Evolutionary conservation across 768 basidiomycete species (phyloP), one percentile per base, ranked within the genome.

Genomic region (Kwoniella pini): DNA sequence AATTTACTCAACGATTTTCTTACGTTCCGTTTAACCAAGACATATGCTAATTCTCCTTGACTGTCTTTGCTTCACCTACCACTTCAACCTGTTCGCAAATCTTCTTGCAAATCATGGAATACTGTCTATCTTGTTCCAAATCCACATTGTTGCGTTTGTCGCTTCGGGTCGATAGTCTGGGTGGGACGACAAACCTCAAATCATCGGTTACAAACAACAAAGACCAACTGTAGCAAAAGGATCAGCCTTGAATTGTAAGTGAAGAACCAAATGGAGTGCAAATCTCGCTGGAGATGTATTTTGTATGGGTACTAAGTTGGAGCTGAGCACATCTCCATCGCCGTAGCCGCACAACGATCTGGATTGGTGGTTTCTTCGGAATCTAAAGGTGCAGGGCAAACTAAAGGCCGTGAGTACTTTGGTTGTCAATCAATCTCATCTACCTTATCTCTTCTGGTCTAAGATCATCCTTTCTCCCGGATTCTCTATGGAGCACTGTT

Each of bases 391-490:
- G 57, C 59, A 24, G 70, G 67, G 56, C 74, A 72, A 53, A 54
- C 61, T 38, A 71, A 71, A 68, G 76, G 76, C 42, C 74, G 72
- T 75, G 38, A 74, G 72, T 69, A 12, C 33, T 15, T 36, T 15
- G 15, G 7, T 15, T 7, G 33, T 36, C 33, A n/a, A n/a, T 36
- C 33, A 7, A 7, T 36, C 33, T 7, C 33, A 36, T 36, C 33
- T 36, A 36, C 33, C 15, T 36, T 15, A 7, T 15, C 22, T 11
- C 33, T 17, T 3, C 43, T 21, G 17, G 19, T 22, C 27, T 3
- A 22, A 44, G 6, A 21, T 26, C 17, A 24, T 0, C 21, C 36
- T 42, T 17, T 21, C 36, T 4, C 22, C 36, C 40, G 15, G 11
- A 22, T 11, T 11, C 21, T n/a, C 31, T 45, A 26, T 56, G 22